phyloP scores from a whole-genome alignment of 1,139 yeast genomes.

The Lodderomyces parapsilosis region DNA sequence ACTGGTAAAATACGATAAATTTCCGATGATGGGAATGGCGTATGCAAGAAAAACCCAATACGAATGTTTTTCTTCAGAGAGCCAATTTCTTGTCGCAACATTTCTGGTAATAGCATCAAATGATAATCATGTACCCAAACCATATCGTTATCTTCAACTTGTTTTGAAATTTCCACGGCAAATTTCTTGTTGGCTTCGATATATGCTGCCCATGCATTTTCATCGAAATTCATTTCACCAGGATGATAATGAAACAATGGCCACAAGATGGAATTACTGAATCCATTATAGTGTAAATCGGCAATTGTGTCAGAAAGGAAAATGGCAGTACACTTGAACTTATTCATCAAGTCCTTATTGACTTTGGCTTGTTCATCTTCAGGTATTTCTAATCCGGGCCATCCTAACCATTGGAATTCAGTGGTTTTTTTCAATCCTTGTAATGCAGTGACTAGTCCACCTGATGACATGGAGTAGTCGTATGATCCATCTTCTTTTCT shows the following conservation, averaged over 20 bases:
- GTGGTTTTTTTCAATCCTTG: constrained; percentile 86
- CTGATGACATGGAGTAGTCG: constrained; percentile 85
- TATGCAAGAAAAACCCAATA: constrained; percentile 92
- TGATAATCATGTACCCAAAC: constrained; percentile 99
- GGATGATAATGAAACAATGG: constrained; percentile 98
- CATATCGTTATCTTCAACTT: constrained; percentile 79
- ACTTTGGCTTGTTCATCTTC: constrained; percentile 70
- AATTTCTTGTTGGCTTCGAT: constrained; percentile 88
- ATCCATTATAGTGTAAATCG: constrained; percentile 95
- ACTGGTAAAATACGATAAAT: constrained; percentile 95
- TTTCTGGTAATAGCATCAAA: constrained; percentile 89
- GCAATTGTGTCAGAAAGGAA: constrained; percentile 86
- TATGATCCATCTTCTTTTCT: constrained; percentile 62
- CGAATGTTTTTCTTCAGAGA: constrained; percentile 54
- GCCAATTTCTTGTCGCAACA: constrained; percentile 70
- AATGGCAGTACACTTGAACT: constrained; percentile 89
- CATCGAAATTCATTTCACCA: constrained; percentile 98
- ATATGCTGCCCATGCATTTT: constrained; percentile 97
- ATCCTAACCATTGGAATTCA: constrained; percentile 96
- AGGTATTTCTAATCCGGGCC: constrained; percentile 93
- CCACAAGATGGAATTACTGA: constrained; percentile 90
- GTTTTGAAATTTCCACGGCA: constrained; percentile 70
- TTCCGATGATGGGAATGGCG: constrained; percentile 97
- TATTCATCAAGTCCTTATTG: constrained; percentile 63
- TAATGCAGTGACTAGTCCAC: constrained; percentile 94